Conservation (phyloP, 805 yeast genomes). For the Teunomyces atbi region DNA sequence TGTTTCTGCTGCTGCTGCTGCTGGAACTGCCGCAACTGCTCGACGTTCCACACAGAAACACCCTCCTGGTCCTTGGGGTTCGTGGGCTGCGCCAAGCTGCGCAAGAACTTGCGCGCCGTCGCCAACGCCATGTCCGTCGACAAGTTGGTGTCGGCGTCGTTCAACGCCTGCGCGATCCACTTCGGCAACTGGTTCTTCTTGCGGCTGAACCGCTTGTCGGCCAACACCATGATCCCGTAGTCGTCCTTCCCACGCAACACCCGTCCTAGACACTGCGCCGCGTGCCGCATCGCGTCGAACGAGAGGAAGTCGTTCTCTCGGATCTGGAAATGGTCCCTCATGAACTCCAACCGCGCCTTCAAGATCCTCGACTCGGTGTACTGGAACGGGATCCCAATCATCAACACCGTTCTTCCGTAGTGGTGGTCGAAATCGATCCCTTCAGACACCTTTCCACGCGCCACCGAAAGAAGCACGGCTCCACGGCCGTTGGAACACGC, state of each 20-base stretch:
- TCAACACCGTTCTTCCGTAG: constrained; percentile 93
- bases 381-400: constrained; percentile 99
- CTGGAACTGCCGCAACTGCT: constrained; percentile 63
- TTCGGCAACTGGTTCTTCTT: constrained; percentile 88
- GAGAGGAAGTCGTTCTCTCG: constrained; percentile 92
- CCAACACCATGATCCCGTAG: constrained; percentile 97
- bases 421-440: constrained; percentile 99
- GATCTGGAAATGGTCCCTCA: constrained; percentile 89
- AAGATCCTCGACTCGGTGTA: constrained; percentile 95
- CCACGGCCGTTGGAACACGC: constrained; percentile 98
- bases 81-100: constrained; percentile 93
- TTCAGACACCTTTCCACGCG: constrained; percentile 98
- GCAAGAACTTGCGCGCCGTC: constrained; percentile 84
- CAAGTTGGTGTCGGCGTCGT: constrained; percentile 86
- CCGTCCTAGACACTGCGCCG: constrained; percentile 97
- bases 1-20: constrained; percentile 46
- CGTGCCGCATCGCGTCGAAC: constrained; percentile 99
- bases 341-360: constrained; percentile 90
- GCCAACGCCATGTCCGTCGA: constrained; percentile 98
- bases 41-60: constrained; percentile 85
- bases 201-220: constrained; percentile 87
- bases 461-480: constrained; percentile 92
- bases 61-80: constrained; percentile 91
- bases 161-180: constrained; percentile 93
- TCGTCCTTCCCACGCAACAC: constrained; percentile 97